A percentile compares a stretch with the other conserved stretches of the same genome.
Evolutionary conservation across 805 yeast species (phyloP).

Genomic region (Suhomyces sp.): DNA sequence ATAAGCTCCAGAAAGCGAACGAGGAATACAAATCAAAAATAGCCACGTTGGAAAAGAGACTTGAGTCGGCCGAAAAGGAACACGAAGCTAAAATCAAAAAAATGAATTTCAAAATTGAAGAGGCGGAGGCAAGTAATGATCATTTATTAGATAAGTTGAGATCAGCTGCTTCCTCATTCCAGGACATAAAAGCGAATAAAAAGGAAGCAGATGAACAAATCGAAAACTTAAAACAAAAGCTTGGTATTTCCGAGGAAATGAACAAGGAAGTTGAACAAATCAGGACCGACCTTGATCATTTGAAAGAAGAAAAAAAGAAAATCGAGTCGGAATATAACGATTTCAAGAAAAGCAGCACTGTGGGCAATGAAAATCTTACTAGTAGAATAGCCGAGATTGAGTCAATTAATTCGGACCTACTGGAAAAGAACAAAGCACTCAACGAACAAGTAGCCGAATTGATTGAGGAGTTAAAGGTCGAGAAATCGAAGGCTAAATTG

Average conservation of each 20-base stretch:
- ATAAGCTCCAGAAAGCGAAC: conserved; percentile 20
- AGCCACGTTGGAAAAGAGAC: conserved; percentile 17
- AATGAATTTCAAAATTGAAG: conserved; percentile 21
- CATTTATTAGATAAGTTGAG: conserved; percentile 43
- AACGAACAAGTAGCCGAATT: neutral
- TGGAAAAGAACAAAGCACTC: neutral
- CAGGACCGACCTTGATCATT: neutral
- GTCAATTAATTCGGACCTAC: neutral
- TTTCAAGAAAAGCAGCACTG: neutral
- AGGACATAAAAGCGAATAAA: conserved; percentile 25
- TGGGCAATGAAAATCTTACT: neutral
- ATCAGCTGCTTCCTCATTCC: conserved; percentile 36
- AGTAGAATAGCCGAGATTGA: conserved; percentile 2
- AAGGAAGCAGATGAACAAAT: conserved; percentile 2
- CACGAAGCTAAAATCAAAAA: conserved; percentile 16
- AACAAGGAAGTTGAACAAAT: neutral
- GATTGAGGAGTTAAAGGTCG: neutral
- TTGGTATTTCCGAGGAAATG: neutral
- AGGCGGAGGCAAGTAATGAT: conserved; percentile 30
- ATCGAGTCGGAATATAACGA: neutral
- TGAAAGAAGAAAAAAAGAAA: neutral
- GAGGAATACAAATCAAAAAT: conserved; percentile 23
- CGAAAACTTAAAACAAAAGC: neutral
- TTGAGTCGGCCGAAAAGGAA: conserved; percentile 6
- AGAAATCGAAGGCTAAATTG: neutral